Conservation (phyloP, 2,329 filamentous ascomycete species). For the Coniochaeta sp. region DNA sequence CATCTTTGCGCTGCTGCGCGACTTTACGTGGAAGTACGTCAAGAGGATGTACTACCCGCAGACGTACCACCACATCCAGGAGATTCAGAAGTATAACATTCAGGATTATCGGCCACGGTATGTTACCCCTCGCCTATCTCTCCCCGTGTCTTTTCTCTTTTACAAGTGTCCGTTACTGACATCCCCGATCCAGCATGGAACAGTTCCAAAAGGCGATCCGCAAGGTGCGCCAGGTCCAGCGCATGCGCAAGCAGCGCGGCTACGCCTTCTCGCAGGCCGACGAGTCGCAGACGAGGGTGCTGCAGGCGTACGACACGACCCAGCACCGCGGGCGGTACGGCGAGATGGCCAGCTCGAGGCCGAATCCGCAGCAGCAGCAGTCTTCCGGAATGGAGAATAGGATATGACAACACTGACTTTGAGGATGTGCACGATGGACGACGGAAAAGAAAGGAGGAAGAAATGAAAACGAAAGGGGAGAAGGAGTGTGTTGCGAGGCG, state of each 20-base stretch:
- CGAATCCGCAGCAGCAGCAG: conserved; percentile 10
- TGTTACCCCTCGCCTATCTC: conserved; percentile 26
- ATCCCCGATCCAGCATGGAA: conserved; percentile 68
- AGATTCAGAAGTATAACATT: conserved; percentile 99
- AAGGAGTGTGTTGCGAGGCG: too few relatives aligned
- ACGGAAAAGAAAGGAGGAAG: not conserved
- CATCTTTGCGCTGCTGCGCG: conserved; percentile 73
- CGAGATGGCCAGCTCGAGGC: conserved; percentile 64
- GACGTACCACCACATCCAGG: conserved; percentile 95
- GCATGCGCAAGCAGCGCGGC: conserved; percentile 97
- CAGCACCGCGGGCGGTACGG: conserved; percentile 85
- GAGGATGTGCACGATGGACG: too few relatives aligned
- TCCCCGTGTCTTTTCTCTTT: not conserved
- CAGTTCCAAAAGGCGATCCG: conserved; percentile 99
- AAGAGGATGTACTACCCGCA: conserved; percentile 97
- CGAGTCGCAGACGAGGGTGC: conserved; percentile 86
- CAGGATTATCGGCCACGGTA: conserved; percentile 96
- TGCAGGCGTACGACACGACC: conserved; percentile 97
- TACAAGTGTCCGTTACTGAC: conserved; percentile 6
- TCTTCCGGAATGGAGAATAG: too few relatives aligned
- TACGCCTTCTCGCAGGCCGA: conserved; percentile 98
- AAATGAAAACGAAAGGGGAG: not conserved
- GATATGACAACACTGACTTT: too few relatives aligned
- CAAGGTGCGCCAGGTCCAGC: conserved; percentile 95
- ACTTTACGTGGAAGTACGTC: conserved; percentile 94